Evolutionary conservation across 1,284 basidiomycete genomes (phyloP), one percentile per base, ranked within the genome.

Genomic region (Papiliotrema flavescens): DNA sequence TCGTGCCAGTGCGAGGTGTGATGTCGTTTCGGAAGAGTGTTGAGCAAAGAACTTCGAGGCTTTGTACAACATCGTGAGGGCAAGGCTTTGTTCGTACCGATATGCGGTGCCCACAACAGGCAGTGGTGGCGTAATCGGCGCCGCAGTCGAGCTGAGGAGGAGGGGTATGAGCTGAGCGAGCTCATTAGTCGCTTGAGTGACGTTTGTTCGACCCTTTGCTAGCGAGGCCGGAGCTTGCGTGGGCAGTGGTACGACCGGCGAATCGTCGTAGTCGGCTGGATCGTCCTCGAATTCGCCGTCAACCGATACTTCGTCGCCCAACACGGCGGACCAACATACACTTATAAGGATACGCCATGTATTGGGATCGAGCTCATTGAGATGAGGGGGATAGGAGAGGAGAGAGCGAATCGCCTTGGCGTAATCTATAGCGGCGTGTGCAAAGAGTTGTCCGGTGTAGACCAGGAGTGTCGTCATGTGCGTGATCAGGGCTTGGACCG

Each of bases 391-490:
- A 69, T 84, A 86, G 48, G 77, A 76, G 42, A 91, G 78, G 2
- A 89, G 69, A 46, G 79, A 79, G 40, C 83, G 82, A 35, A 95
- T 79, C 0, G 88, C 81, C 70, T 94, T 92, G 56, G 87, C 80
- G 70, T 92, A 96, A 70, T 92, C 85, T 56, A 90, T 75, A 2
- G 88, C 84, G 5, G 92, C 80, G 0, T 85, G 84, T 7, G 79
- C 67, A 49, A 87, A 81, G 9, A 95, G 78, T 17, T 57, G 64
- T 24, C 81, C 80, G 13, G 80, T 76, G 61, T 84, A 71, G 13
- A 84, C 78, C 55, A 91, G 80, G 55, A 82, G 82, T 53, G 85
- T 82, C 3, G 80, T 75, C 51, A 96, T 79, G 69, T 93, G 89
- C 3, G 79, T 78, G 49, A 90, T 76, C 36, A 94, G 45, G 1